Evolutionary conservation across 2,329 filamentous ascomycete species (phyloP), one percentile per base, ranked within the genome.

Genomic region (Hypoxylon sp.): DNA sequence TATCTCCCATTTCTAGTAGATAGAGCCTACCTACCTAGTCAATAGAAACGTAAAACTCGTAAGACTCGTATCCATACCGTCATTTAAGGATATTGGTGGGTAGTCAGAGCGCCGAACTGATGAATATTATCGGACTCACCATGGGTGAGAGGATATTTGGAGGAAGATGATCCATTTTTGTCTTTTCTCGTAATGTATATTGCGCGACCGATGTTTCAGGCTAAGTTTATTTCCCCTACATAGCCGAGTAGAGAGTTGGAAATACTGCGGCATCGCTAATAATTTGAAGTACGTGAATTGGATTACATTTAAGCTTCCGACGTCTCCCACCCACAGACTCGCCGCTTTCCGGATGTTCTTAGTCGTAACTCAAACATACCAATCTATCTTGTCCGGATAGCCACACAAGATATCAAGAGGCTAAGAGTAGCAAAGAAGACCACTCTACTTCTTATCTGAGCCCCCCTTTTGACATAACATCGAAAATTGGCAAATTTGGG

Each of bases 161-260:
- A 41, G 21, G 17, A 14, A 7, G 28, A 41, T 5, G 43, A 6
- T 3, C 17, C 2, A 17, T 11, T 50, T 55, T n/a, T 51, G 13
- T 43, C 48, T 36, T 55, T 30, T 11, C 9, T 14, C 2, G 13
- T 11, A 30, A 49, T 46, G 53, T 19, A 41, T 67, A 55, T 64
- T 41, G 46, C 60, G 53, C 48, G 45, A 52, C 38, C 17, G 38
- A 13, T 43, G 64, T 69, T 64, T 69, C 60, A 62, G n/a, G 21
- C 9, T 52, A 32, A 69, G 57, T 21, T 49, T 65, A 21, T 55
- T 59, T 13, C 25, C n/a, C 17, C 13, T 28, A 21, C 21, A 28
- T 9, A 32, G 14, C 10, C n/a, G 23, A 48, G 55, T 53, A 57
- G 45, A 56, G 46, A 28, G 36, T 11, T 45, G n/a, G 21, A 11